Base-by-base conservation (phyloP, 2,329 filamentous ascomycete genomes). In the Apiospora rasikravindrae region DNA sequence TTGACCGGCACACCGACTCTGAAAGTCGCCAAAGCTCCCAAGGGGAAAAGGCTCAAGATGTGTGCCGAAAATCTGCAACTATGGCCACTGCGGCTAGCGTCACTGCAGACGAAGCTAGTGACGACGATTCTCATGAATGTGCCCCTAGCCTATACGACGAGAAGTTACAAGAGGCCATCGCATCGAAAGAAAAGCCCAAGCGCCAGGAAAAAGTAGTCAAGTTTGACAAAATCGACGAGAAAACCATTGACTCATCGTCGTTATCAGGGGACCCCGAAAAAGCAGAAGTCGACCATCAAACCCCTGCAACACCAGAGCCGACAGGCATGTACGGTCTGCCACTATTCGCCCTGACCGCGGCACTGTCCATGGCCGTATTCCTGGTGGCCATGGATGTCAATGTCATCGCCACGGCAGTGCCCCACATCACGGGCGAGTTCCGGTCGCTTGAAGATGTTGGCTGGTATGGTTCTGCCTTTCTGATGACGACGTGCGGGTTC, bases 381-480 rank as follows among this genome's bases (percentile, higher is more conserved):
- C n/a, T 72, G 16, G 71, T 72, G 2, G 71, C 71, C 53, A 72
- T 72, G 71, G 71, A 72, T 11, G 71, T 72, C 57, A 72, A 72
- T 37, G 68, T 76, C 70, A 74, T 77, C 40, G 57, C 73, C 1
- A 77, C 75, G 0, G 76, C 76, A 0, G 74, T 77, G 19, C 76
- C 76, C 13, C 71, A 68, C 1, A 77, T 77, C 29, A 76, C 73
- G 4, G 68, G 66, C 40, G 33, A 64, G 16, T 45, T 51, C 29
- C 29, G 37, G 5, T 64, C 26, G 26, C 70, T 71, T 7, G 61
- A 49, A 1, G 78, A 82, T 69, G 75, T 80, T n/a, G 79, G 79
- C 37, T 82, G 80, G 81, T 82, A 82, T 74, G 79, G 79, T 42
- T 77, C 77, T 5, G 78, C 77, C 8, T 82, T 79, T 70, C 76